Percentiles rank a stretch among this genome's conserved stretches.
These are phyloP conservation scores for Citrus trifoliata DNA, from an alignment of 345 rosid species.

Conservation along the genomic window DNA sequence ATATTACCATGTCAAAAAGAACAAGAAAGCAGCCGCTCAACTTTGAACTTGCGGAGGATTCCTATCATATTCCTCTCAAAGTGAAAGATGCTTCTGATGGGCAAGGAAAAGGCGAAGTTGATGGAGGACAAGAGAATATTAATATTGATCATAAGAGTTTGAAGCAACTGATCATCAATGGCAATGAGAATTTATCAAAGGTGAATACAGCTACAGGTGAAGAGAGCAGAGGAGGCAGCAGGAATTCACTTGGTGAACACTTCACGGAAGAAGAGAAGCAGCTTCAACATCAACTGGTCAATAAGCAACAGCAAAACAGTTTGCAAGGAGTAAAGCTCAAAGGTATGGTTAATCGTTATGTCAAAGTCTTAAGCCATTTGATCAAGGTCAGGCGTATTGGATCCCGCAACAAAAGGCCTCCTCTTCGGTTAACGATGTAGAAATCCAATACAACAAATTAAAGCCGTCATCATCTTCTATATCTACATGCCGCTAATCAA, in stretches of 20 bases:
- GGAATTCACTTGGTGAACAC: conserved; percentile 49
- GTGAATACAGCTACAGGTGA: background rate
- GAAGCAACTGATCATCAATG: conserved; percentile 56
- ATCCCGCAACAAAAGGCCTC: conserved; percentile 25
- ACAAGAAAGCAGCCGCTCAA: conserved; percentile 63
- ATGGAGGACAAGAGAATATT: conserved; percentile 10
- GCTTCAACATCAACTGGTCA: conserved; percentile 50
- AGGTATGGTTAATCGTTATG: conserved; percentile 64
- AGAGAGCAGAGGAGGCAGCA: conserved; percentile 12
- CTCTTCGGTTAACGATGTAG: conserved; percentile 24
- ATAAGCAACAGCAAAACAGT: conserved; percentile 30
- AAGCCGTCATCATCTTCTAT: background rate
- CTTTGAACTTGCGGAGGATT: background rate
- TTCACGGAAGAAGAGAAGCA: conserved; percentile 45
- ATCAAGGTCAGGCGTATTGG: conserved; percentile 42
- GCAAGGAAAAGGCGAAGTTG: background rate
- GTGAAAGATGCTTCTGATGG: background rate
- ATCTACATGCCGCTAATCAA: background rate
- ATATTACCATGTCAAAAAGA: conserved; percentile 68
- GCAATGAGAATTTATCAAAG: conserved; percentile 20
- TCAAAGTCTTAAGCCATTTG: conserved; percentile 53
- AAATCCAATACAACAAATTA: background rate
- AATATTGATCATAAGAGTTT: conserved; percentile 43
- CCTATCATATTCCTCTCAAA: background rate
- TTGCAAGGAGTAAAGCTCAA: conserved; percentile 35